Conservation (phyloP, 768 basidiomycete species). For the Naganishia friedmannii region DNA sequence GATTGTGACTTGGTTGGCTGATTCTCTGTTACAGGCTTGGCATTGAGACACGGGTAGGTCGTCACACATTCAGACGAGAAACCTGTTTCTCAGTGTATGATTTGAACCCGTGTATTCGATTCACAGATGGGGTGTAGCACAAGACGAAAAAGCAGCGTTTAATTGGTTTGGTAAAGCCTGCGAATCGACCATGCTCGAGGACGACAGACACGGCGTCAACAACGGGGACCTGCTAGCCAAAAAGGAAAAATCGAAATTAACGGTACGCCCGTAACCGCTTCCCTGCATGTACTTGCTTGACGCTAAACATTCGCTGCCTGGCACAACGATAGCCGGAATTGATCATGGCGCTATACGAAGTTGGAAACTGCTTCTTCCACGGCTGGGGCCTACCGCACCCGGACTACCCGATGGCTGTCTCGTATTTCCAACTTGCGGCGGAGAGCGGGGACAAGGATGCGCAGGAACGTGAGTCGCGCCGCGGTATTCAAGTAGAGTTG, state of each 20-base stretch:
- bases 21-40: conserved; percentile 35
- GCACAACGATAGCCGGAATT: conserved; percentile 40
- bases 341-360: conserved; percentile 47
- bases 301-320: background rate
- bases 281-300: no score
- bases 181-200: conserved; percentile 38
- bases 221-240: conserved; percentile 33
- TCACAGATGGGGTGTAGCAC: conserved; percentile 42
- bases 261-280: conserved; percentile 1
- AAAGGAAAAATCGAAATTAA: conserved; percentile 15
- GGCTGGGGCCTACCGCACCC: conserved; percentile 48
- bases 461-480: conserved; percentile 46
- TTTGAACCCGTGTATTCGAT: background rate
- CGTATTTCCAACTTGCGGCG: conserved; percentile 45
- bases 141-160: conserved; percentile 45
- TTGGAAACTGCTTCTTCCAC: conserved; percentile 48
- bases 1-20: background rate
- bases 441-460: conserved; percentile 47
- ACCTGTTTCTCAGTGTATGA: no score
- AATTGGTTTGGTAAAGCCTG: conserved; percentile 44
- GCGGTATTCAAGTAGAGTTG: background rate
- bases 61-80: background rate
- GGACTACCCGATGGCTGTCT: conserved; percentile 42
- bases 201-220: conserved; percentile 34
- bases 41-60: conserved; percentile 42